Percentiles rank a stretch among this genome's conserved stretches.
These are phyloP conservation scores for Xylaria longipes DNA, from an alignment of 495 filamentous ascomycete genomes.

Conservation along the genomic window DNA sequence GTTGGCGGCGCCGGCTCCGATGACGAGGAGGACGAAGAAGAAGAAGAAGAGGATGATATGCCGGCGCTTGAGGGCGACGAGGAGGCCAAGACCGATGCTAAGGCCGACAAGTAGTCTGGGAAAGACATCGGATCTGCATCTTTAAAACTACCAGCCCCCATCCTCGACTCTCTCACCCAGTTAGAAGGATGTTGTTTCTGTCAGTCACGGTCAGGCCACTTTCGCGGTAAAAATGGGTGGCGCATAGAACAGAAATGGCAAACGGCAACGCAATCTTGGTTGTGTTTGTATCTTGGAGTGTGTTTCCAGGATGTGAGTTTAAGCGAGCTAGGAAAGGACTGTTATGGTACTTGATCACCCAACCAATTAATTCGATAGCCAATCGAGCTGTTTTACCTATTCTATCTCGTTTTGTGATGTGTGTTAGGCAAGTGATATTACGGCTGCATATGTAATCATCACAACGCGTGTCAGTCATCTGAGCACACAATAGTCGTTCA, in stretches of 20 bases:
- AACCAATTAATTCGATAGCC: constrained; percentile 18
- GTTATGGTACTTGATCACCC: constrained; percentile 10
- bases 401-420: background rate
- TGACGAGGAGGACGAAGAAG: constrained; percentile 64
- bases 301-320: constrained; percentile 20
- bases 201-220: constrained; percentile 10
- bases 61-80: constrained; percentile 57
- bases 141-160: constrained; percentile 21
- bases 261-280: constrained; percentile 20
- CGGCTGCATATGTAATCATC: background rate
- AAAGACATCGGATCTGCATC: background rate
- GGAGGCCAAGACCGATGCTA: constrained; percentile 43
- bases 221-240: constrained; percentile 17
- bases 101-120: constrained; percentile 17
- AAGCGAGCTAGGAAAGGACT: constrained; percentile 25
- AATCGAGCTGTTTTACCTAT: background rate
- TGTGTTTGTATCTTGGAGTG: constrained; percentile 14
- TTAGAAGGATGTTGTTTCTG: constrained; percentile 19
- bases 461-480: background rate
- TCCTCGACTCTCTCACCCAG: background rate
- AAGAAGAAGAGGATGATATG: constrained; percentile 50
- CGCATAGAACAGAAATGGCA: constrained; percentile 23
- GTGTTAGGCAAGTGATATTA: background rate
- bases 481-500: background rate
- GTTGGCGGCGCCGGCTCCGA: constrained; percentile 62